These are phyloP conservation scores for Oropetium thomaeum DNA, from an alignment of 176 grass and related monocot species.

Conservation along the genomic window DNA sequence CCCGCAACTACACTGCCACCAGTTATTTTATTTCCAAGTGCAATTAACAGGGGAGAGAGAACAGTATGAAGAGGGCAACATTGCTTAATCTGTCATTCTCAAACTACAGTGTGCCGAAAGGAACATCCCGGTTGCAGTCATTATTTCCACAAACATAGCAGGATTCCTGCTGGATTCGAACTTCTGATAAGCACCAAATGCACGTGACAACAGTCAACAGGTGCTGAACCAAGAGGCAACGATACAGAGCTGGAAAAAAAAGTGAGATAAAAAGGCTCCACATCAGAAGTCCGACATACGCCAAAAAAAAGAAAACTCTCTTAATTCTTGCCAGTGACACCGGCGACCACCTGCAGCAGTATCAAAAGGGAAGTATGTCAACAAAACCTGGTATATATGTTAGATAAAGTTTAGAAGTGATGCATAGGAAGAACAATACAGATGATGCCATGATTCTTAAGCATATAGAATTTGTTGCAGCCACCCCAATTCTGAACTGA, in stretches of 20 bases:
- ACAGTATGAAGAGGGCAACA: background rate
- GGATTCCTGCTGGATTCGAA: background rate
- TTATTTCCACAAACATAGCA: conserved; percentile 19
- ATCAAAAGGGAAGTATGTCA: background rate
- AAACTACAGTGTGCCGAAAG: background rate
- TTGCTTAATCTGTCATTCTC: background rate
- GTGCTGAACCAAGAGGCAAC: background rate
- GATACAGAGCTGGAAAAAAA: background rate
- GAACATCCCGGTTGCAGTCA: background rate
- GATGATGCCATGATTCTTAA: background rate
- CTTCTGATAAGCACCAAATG: conserved; percentile 1
- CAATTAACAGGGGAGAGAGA: background rate
- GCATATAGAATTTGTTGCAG: background rate
- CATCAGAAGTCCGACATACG: background rate
- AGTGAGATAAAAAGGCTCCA: background rate
- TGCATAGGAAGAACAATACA: background rate
- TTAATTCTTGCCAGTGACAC: conserved; percentile 42
- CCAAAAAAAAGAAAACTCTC: background rate
- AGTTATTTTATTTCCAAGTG: background rate
- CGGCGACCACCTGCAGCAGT: conserved; percentile 54
- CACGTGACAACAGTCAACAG: background rate
- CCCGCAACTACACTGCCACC: background rate
- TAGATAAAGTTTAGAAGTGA: background rate
- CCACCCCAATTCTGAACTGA: background rate
- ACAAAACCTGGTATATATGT: background rate